Percentiles rank a stretch among this genome's conserved stretches.
Evolutionary conservation across 345 rosid genomes (phyloP).

Genomic region (Syzygium jambos): DNA sequence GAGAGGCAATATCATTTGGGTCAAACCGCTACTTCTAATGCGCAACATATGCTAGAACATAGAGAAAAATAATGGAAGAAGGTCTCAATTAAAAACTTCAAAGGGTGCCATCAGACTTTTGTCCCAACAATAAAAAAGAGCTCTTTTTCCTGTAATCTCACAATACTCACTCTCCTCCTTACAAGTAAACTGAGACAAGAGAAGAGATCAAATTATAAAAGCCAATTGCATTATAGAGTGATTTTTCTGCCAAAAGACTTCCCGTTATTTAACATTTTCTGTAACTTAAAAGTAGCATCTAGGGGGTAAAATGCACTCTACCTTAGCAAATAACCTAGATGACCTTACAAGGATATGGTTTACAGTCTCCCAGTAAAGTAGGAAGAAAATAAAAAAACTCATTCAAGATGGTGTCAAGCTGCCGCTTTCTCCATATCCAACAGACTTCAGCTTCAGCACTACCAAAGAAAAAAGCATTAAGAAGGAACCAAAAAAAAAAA

Average conservation of each 20-base stretch:
- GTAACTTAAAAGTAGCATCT: not conserved
- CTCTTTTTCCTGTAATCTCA: not conserved
- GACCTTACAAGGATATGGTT: not conserved
- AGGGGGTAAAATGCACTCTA: not conserved
- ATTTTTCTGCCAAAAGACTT: not conserved
- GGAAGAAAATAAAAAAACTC: not conserved
- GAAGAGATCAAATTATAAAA: not conserved
- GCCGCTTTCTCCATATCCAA: not conserved
- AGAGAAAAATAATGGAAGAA: not conserved
- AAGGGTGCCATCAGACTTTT: not conserved
- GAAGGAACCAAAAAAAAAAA: not conserved
- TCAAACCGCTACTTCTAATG: not conserved
- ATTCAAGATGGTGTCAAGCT: not conserved
- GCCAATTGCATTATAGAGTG: not conserved
- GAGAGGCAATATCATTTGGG: not conserved
- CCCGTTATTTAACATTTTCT: not conserved
- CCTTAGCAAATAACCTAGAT: not conserved
- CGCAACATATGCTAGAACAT: not conserved
- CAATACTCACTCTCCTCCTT: not conserved
- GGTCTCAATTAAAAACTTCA: not conserved
- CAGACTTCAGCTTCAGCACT: not conserved
- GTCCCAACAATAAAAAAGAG: not conserved
- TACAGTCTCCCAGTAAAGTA: not conserved
- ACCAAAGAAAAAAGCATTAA: not conserved
- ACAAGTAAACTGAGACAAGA: not conserved